Evolutionary conservation across 2,329 filamentous ascomycete genomes (phyloP).

Genomic region (Aspergillus pseudoglaucus): DNA sequence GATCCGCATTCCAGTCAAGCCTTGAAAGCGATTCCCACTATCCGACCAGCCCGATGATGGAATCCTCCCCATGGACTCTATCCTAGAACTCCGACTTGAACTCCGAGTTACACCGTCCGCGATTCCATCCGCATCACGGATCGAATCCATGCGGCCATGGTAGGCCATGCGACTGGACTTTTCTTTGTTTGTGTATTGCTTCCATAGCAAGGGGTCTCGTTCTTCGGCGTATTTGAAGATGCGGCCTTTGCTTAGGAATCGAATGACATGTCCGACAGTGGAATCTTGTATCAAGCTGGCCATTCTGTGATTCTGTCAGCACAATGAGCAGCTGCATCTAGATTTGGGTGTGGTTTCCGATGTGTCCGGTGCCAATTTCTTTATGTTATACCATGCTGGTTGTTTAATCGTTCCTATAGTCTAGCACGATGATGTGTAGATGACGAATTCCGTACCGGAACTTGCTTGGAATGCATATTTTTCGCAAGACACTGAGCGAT

Average conservation of each 20-base stretch:
- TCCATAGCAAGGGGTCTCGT: conserved; percentile 46
- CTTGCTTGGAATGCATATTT: background rate
- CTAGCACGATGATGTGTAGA: background rate
- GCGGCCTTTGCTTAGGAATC: conserved; percentile 33
- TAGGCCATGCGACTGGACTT: conserved; percentile 45
- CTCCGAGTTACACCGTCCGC: too few species aligned
- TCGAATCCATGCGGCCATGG: conserved; percentile 27
- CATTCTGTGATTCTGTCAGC: conserved; percentile 14
- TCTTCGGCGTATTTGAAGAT: conserved; percentile 38
- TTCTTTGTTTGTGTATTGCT: conserved; percentile 43
- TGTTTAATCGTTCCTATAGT: too few species aligned
- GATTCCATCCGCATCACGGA: conserved; percentile 26
- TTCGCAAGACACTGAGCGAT: background rate
- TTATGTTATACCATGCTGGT: too few species aligned
- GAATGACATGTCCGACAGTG: conserved; percentile 34
- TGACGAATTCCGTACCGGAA: background rate
- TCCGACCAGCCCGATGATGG: conserved; percentile 12
- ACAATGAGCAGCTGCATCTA: too few species aligned
- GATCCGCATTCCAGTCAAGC: conserved; percentile 37
- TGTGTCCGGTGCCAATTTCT: background rate
- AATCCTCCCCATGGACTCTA: conserved; percentile 4
- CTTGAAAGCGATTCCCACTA: conserved; percentile 24
- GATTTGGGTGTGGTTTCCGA: background rate
- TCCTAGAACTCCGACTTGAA: background rate
- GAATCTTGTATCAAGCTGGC: conserved; percentile 41